Evolutionary conservation across 2,329 filamentous ascomycete species (phyloP).

Genomic region (Knoxdaviesia capensis): DNA sequence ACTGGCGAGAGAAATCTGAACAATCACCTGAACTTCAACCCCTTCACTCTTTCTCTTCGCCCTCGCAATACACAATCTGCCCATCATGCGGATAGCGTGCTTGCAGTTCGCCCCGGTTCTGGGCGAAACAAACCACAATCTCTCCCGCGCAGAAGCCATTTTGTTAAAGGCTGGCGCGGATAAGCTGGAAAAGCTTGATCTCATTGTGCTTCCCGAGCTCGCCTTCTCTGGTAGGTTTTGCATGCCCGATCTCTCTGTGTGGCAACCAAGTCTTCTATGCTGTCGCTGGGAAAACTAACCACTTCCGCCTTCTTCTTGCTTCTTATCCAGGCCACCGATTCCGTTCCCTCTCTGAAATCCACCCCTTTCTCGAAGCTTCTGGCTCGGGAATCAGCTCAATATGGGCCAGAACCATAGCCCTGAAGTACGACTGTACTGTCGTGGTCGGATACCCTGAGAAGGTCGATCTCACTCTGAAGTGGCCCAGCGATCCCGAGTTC

Average conservation of each 20-base stretch:
- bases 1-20: too few species aligned
- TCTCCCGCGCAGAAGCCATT: constrained; percentile 43
- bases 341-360: constrained; percentile 37
- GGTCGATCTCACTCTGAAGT: constrained; percentile 8
- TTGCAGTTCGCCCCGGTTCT: constrained; percentile 55
- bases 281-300: neutral
- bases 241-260: too few species aligned
- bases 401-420: constrained; percentile 43
- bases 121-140: constrained; percentile 48
- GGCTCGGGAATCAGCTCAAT: constrained; percentile 38
- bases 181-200: constrained; percentile 23
- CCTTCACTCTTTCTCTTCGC: too few species aligned
- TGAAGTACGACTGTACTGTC: constrained; percentile 39
- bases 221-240: constrained; percentile 24
- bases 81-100: too few species aligned
- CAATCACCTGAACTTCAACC: too few species aligned
- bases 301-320: constrained; percentile 13
- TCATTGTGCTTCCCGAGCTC: constrained; percentile 48
- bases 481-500: constrained; percentile 11
- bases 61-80: too few species aligned
- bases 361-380: constrained; percentile 41
- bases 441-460: constrained; percentile 48
- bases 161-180: constrained; percentile 25
- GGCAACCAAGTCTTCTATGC: constrained; percentile 6
- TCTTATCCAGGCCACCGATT: constrained; percentile 43